Evolutionary conservation across 2,329 filamentous ascomycete genomes (phyloP), one percentile per base, ranked within the genome.

Genomic region (Curvularia hawaiiensis): DNA sequence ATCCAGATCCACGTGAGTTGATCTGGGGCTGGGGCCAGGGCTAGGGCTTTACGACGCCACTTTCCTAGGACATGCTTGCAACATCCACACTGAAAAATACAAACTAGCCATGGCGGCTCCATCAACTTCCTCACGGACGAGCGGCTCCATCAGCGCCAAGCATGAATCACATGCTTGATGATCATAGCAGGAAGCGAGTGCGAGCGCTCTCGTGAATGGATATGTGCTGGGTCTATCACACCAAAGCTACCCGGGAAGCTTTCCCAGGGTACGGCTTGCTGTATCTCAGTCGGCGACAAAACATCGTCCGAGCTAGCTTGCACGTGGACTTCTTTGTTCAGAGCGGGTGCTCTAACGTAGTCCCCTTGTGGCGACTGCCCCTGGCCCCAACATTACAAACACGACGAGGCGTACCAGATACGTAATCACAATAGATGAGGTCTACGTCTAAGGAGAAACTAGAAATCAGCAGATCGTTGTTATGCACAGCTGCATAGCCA

Each of bases 1-100:
- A 20, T 7, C 10, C 48, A 24, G 14, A 20, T 49, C 18, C 38
- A 53, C 24, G 44, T 45, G 22, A 28, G 43, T 4, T 30, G 30
- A 11, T 57, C 26, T 48, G 24, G 38, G 12, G n/a, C 44, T 22
- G 30, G 18, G 26, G 26, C 26, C 26, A 7, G 26, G 26, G 26
- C 7, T 10, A n/a, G n/a, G n/a, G 39, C 22, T 44, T 18, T 11
- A 40, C 20, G 20, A 46, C 22, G 24, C 44, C n/a, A 30, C 30
- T 24, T 30, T 53, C 47, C 22, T 48, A 35, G 54, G 43, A 30
- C 26, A 45, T 31, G 18, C 50, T 54, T 38, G 50, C 40, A 28
- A 31, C n/a, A 41, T 26, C 26, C 5, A 35, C 18, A 24, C n/a
- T 44, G 38, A 14, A 28, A 22, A 48, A 38, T 24, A 18, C 6